Conservation (phyloP, 768 basidiomycete species). For the Scleroderma bovista region DNA sequence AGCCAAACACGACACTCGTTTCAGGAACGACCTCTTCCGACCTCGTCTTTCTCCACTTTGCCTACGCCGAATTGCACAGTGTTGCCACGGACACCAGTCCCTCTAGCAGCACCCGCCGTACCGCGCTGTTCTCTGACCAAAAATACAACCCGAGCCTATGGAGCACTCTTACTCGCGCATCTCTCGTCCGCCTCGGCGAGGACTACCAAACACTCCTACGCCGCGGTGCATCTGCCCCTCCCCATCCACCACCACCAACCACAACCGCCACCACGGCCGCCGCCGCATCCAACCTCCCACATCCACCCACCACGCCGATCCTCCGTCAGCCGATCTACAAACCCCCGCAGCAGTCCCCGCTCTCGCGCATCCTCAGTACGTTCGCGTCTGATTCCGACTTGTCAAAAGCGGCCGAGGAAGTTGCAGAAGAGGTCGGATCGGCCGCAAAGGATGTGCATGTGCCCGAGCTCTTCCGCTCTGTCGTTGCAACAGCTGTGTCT, state of each 20-base stretch:
- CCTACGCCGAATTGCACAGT: slow-evolving; percentile 56
- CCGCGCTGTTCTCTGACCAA: slow-evolving; percentile 61
- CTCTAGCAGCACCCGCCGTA: slow-evolving; percentile 39
- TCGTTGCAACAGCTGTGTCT: slow-evolving; percentile 11
- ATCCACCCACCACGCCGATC: slow-evolving; percentile 32
- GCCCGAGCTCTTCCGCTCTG: slow-evolving; percentile 47
- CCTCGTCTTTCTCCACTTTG: slow-evolving; percentile 52
- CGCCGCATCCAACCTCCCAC: slow-evolving; percentile 13
- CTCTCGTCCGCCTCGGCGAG: slow-evolving; percentile 53
- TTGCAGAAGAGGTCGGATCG: slow-evolving; percentile 29
- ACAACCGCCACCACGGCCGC: slow-evolving; percentile 21
- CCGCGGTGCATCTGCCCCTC: slow-evolving; percentile 42
- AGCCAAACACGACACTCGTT: slow-evolving; percentile 52
- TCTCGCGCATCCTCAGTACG: slow-evolving; percentile 47
- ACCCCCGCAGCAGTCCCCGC: slow-evolving; percentile 41
- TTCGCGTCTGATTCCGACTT: slow-evolving; percentile 58
- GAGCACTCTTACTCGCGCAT: slow-evolving; percentile 52
- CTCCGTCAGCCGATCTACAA: slow-evolving; percentile 38
- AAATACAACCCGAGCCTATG: slow-evolving; percentile 62
- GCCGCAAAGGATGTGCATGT: slow-evolving; percentile 29
- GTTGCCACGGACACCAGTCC: slow-evolving; percentile 42
- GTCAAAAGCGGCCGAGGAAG: slow-evolving; percentile 44
- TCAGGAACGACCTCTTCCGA: slow-evolving; percentile 59
- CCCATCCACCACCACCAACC: slow-evolving; percentile 16
- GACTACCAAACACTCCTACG: slow-evolving; percentile 67